phyloP scores from a whole-genome alignment of 306 rosid species.

The Styphnolobium japonicum region DNA sequence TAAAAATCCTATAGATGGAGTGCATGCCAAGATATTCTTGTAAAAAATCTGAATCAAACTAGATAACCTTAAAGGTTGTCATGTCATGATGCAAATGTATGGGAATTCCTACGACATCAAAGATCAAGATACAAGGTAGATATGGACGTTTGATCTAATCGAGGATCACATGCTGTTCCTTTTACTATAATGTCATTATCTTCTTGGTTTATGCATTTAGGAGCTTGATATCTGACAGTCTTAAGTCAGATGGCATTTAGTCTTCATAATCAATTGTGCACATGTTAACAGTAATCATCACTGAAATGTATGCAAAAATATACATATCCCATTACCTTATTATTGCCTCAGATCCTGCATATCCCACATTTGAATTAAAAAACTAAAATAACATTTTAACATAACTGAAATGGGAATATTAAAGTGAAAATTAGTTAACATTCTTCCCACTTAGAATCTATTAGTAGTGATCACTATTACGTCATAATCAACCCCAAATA shows the following conservation, averaged over 20 bases:
- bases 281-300: background rate
- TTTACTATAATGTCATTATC: background rate
- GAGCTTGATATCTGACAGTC: background rate
- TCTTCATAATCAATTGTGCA: background rate
- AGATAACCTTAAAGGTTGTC: background rate
- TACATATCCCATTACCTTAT: no score
- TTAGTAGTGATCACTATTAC: no score
- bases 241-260: background rate
- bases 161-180: background rate
- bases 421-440: background rate
- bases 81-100: background rate
- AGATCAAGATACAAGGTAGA: background rate
- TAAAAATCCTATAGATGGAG: no score
- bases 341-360: conserved; percentile 7
- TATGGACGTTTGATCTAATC: background rate
- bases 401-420: background rate
- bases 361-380: background rate
- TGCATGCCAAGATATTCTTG: conserved; percentile 30
- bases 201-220: background rate
- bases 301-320: background rate
- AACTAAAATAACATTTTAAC: background rate
- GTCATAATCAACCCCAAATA: background rate
- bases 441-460: no score
- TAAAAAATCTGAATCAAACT: conserved; percentile 17
- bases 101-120: background rate